phyloP scores from a whole-genome alignment of 495 filamentous ascomycete species.

The Lentithecium fluviatile region DNA sequence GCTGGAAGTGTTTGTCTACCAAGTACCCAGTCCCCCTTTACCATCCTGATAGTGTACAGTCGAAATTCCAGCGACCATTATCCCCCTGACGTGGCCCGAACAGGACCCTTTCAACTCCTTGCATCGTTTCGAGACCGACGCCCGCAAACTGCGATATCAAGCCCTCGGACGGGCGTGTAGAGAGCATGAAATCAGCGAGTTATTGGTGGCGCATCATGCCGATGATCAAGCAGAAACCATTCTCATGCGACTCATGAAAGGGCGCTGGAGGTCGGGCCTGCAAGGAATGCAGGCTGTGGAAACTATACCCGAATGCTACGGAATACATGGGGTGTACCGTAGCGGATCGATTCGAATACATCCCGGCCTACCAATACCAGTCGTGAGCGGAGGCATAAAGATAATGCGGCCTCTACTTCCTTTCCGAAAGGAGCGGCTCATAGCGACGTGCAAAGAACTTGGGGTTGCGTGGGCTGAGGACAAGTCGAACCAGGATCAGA shows the following conservation, averaged over 20 bases:
- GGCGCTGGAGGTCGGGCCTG: constrained; percentile 64
- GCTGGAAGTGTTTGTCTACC: constrained; percentile 5
- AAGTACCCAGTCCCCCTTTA: neutral
- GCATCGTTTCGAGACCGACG: constrained; percentile 73
- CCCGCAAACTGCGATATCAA: constrained; percentile 72
- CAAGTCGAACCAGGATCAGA: constrained; percentile 76
- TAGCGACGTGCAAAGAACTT: constrained; percentile 67
- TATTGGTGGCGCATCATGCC: constrained; percentile 79
- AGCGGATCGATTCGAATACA: constrained; percentile 45
- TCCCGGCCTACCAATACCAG: constrained; percentile 32
- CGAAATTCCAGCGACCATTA: constrained; percentile 52
- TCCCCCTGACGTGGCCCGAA: constrained; percentile 50
- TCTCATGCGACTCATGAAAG: constrained; percentile 65
- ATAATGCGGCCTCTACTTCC: constrained; percentile 73
- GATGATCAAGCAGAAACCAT: constrained; percentile 89
- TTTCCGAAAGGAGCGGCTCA: constrained; percentile 69
- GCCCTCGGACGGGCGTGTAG: constrained; percentile 63
- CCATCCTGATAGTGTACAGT: constrained; percentile 14
- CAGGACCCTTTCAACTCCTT: constrained; percentile 45
- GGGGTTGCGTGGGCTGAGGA: constrained; percentile 77
- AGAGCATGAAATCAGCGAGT: constrained; percentile 47
- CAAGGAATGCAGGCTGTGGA: constrained; percentile 62
- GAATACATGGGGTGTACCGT: constrained; percentile 65
- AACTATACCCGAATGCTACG: constrained; percentile 79
- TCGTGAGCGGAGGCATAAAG: constrained; percentile 68